Conservation (phyloP, 2,329 filamentous ascomycete species). For the Aotearoamyces nothofagi region DNA sequence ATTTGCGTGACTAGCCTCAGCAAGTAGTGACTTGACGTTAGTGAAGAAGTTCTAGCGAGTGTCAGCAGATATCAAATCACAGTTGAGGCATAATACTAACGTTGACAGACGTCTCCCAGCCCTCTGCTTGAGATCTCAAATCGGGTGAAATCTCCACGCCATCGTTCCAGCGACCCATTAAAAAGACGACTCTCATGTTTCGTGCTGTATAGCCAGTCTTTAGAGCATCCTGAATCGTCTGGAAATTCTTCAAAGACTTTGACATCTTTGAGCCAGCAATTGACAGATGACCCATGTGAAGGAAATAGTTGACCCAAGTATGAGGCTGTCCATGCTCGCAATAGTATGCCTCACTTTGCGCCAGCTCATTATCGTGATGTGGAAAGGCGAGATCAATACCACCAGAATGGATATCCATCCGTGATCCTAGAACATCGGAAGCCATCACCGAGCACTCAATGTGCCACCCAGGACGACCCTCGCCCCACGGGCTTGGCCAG, state of each 20-base stretch:
- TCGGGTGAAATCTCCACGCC: constrained; percentile 83
- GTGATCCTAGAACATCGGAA: constrained; percentile 66
- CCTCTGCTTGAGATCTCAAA: constrained; percentile 56
- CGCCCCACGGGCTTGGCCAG: constrained; percentile 80
- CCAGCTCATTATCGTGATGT: constrained; percentile 85
- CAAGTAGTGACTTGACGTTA: constrained; percentile 37
- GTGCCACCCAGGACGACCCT: constrained; percentile 85
- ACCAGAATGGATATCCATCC: constrained; percentile 87
- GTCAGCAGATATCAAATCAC: constrained; percentile 2
- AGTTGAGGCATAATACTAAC: constrained; percentile 20
- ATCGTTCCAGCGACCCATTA: constrained; percentile 81
- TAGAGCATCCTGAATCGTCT: constrained; percentile 77
- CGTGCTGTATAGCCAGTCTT: constrained; percentile 56
- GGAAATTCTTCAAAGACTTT: constrained; percentile 91
- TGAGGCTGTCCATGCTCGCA: constrained; percentile 28
- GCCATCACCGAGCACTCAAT: constrained; percentile 97
- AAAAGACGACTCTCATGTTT: constrained; percentile 69
- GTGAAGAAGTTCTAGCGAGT: constrained; percentile 37
- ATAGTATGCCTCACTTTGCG: constrained; percentile 78
- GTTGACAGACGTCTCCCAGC: constrained; percentile 69
- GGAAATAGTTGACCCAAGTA: constrained; percentile 90
- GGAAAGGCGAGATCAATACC: constrained; percentile 86
- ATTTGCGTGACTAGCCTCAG: constrained; percentile 24
- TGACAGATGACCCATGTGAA: constrained; percentile 86
- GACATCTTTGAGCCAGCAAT: constrained; percentile 93